Evolutionary conservation across 345 rosid genomes (phyloP), one percentile per base, ranked within the genome.

Genomic region (Jatropha curcas): DNA sequence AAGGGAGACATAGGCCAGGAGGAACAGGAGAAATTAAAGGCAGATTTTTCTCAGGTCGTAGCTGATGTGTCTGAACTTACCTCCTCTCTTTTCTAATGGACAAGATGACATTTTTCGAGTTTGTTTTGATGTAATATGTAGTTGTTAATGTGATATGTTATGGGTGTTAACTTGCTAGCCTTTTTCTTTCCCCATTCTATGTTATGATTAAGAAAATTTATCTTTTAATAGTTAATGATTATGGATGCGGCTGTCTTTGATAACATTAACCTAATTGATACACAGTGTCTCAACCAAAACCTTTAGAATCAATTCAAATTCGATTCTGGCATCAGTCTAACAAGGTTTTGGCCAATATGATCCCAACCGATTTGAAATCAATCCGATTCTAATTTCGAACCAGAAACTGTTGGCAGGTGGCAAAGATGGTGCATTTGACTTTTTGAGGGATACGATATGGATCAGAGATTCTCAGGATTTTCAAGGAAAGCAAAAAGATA

Each of bases 1-100:
- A 95, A 95, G 84, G 99, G 96, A 8, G 98, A 92, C 68, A n/a
- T 90, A 46, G 69, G 71, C 35, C 82, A 30, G 8, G 98, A 90
- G 46, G 97, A 90, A 58, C 85, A 89, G 71, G 79, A 88, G 33
- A 90, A 89, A 79, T 76, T 92, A 16, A 83, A 85, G 85, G 70
- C 85, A 1, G 98, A 92, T 33, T 87, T 80, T 50, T 81, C 82
- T 17, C 92, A 82, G 82, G 91, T 95, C 27, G 75, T 75, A 31
- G 84, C 84, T 0, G 97, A 95, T 34, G 82, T 95, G 37, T 71
- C 85, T 63, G 97, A 88, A 75, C 86, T 90, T 67, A 51, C 85
- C 12, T 27, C 97, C 66, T 67, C 92, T 63, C 85, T 90, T 63
- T 31, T 83, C 63, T 86, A 72, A 64, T 61, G 39, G 55, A 31